phyloP scores from a whole-genome alignment of 2,329 filamentous ascomycete genomes.

The Raffaelea arxii region DNA sequence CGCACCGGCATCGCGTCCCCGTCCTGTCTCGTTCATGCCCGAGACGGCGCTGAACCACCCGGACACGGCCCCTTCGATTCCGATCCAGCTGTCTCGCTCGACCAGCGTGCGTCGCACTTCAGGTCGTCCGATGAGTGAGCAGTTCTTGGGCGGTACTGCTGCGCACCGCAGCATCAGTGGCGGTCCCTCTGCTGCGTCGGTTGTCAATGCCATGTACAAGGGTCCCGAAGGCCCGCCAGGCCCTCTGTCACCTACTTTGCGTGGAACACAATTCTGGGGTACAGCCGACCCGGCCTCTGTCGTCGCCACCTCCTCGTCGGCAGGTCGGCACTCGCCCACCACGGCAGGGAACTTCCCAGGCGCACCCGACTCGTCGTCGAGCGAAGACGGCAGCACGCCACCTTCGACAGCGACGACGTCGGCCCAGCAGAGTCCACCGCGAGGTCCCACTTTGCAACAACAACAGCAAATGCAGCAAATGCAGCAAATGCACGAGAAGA shows the following conservation, averaged over 20 bases:
- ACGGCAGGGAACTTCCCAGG: slow-evolving; percentile 60
- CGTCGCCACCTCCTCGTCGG: slow-evolving; percentile 38
- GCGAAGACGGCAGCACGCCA: slow-evolving; percentile 57
- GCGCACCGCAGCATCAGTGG: background rate
- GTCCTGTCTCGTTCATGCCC: slow-evolving; percentile 45
- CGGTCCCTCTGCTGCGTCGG: slow-evolving; percentile 43
- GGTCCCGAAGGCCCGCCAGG: slow-evolving; percentile 53
- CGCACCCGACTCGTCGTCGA: slow-evolving; percentile 55
- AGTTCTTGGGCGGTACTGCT: slow-evolving; percentile 41
- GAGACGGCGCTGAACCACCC: slow-evolving; percentile 45
- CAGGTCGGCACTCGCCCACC: slow-evolving; percentile 40
- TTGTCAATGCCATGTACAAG: slow-evolving; percentile 87
- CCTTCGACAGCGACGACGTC: slow-evolving; percentile 35
- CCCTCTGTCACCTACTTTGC: slow-evolving; percentile 49
- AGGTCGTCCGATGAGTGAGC: slow-evolving; percentile 51
- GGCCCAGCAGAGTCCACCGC: slow-evolving; percentile 37
- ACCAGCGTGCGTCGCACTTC: slow-evolving; percentile 40
- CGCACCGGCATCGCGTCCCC: slow-evolving; percentile 28
- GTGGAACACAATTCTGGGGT: slow-evolving; percentile 52
- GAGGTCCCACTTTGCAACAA: too few relatives aligned
- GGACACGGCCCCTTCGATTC: slow-evolving; percentile 66
- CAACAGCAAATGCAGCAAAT: too few relatives aligned
- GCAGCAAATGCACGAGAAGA: slow-evolving; percentile 36
- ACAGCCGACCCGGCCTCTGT: too few relatives aligned
- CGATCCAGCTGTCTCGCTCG: slow-evolving; percentile 49